Conservation (phyloP, 2,329 filamentous ascomycete species). For the Arthrinium puccinioides region DNA sequence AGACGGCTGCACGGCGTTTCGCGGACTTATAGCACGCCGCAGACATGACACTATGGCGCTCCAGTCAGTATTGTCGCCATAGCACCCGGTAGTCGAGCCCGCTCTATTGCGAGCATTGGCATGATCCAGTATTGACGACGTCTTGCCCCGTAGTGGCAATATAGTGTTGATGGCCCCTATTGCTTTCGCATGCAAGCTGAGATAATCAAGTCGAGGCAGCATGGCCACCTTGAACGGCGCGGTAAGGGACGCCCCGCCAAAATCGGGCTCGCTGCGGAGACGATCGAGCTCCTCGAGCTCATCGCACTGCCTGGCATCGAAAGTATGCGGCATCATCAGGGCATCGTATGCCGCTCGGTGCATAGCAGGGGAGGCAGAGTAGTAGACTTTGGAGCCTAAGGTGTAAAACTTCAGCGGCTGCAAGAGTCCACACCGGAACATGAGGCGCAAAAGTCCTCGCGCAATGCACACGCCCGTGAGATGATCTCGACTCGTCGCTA, state of each 20-base stretch:
- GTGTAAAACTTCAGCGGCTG: conserved; percentile 64
- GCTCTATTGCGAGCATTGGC: conserved; percentile 52
- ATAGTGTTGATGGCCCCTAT: conserved; percentile 69
- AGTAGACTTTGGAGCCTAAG: conserved; percentile 59
- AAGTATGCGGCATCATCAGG: conserved; percentile 61
- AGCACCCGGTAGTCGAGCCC: conserved; percentile 55
- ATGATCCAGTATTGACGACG: conserved; percentile 43
- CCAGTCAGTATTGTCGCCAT: conserved; percentile 67
- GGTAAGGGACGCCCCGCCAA: conserved; percentile 61
- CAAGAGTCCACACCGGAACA: conserved; percentile 54
- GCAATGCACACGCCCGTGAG: conserved; percentile 45
- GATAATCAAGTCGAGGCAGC: conserved; percentile 54
- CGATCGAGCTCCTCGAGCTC: conserved; percentile 54
- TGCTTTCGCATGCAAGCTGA: conserved; percentile 61
- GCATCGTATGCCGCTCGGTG: conserved; percentile 60
- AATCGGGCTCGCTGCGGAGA: conserved; percentile 51
- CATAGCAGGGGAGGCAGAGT: conserved; percentile 67
- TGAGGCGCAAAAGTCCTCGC: conserved; percentile 46
- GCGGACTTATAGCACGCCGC: conserved; percentile 60
- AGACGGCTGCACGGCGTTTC: conserved; percentile 49
- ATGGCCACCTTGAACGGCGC: conserved; percentile 66
- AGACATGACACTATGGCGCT: conserved; percentile 57
- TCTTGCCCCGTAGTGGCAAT: conserved; percentile 53
- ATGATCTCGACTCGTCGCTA: conserved; percentile 31
- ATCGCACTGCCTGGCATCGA: conserved; percentile 50